phyloP scores from a whole-genome alignment of 352 stramenopile genomes.

The Pythium plurisporium region DNA sequence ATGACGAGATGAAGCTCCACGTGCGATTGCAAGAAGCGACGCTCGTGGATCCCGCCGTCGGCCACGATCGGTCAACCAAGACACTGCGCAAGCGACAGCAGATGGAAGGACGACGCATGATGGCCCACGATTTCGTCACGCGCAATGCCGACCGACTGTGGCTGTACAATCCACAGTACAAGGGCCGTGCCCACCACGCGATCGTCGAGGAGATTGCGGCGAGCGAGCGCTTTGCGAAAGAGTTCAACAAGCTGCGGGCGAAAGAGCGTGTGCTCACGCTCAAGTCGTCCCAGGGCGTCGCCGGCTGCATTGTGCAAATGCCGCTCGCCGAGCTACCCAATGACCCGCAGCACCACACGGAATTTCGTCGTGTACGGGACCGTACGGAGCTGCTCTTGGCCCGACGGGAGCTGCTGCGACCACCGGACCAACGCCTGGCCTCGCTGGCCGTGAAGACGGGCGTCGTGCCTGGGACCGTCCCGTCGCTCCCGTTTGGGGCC shows the following conservation, averaged over 20 bases:
- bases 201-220: constrained; percentile 47
- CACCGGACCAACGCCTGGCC: constrained; percentile 31
- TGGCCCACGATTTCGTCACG: constrained; percentile 55
- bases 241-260: constrained; percentile 49
- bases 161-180: constrained; percentile 49
- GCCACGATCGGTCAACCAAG: not conserved
- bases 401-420: constrained; percentile 46
- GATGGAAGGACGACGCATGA: constrained; percentile 44
- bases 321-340: constrained; percentile 19
- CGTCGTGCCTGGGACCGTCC: constrained; percentile 15
- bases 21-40: constrained; percentile 38
- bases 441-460: constrained; percentile 12
- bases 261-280: constrained; percentile 60
- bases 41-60: constrained; percentile 10
- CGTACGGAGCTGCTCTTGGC: constrained; percentile 47
- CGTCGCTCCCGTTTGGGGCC: constrained; percentile 21
- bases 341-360: constrained; percentile 32
- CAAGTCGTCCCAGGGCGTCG: constrained; percentile 54
- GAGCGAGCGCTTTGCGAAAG: constrained; percentile 34
- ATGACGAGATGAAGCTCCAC: constrained; percentile 60
- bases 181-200: constrained; percentile 28
- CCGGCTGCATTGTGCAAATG: constrained; percentile 48
- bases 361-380: constrained; percentile 47
- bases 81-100: constrained; percentile 36
- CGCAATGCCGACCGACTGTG: constrained; percentile 54